Evolutionary conservation across 371 early-diverging fungal species (phyloP).

Genomic region (Umbelopsis sp.): DNA sequence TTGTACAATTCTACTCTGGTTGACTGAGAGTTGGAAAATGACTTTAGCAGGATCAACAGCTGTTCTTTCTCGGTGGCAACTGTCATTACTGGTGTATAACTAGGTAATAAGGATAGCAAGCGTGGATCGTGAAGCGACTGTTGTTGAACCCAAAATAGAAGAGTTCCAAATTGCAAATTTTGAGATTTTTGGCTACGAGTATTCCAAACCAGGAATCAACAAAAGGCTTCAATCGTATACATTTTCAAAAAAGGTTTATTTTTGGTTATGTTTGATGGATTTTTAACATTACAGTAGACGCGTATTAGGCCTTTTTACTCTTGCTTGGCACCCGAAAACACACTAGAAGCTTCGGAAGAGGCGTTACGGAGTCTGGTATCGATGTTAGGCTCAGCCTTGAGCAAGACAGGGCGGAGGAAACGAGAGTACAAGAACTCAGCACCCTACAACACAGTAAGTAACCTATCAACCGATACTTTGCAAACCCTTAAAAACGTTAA

Average conservation of each 20-base stretch:
- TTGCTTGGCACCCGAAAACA: constrained; percentile 7
- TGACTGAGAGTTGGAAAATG: constrained; percentile 39
- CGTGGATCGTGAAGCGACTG: too few species aligned
- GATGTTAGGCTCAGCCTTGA: constrained; percentile 34
- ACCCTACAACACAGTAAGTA: constrained; percentile 29
- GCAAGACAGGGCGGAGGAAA: constrained; percentile 46
- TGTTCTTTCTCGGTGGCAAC: neutral
- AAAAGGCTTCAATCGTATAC: too few species aligned
- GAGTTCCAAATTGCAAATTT: too few species aligned
- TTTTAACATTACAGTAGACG: too few species aligned
- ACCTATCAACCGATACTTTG: neutral
- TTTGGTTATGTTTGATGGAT: too few species aligned
- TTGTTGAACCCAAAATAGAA: too few species aligned
- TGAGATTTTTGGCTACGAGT: too few species aligned
- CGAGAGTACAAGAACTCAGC: constrained; percentile 48
- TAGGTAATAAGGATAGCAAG: too few species aligned
- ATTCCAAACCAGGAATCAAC: too few species aligned
- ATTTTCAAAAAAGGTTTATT: too few species aligned
- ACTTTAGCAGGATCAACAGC: constrained; percentile 26
- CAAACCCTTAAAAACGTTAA: neutral
- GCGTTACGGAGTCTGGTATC: constrained; percentile 21
- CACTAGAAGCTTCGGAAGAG: neutral
- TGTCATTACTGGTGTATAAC: neutral
- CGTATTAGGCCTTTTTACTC: neutral
- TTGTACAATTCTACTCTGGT: constrained; percentile 45